Evolutionary conservation across 1,284 basidiomycete species (phyloP), one percentile per base, ranked within the genome.

Genomic region (Ustilago nuda): DNA sequence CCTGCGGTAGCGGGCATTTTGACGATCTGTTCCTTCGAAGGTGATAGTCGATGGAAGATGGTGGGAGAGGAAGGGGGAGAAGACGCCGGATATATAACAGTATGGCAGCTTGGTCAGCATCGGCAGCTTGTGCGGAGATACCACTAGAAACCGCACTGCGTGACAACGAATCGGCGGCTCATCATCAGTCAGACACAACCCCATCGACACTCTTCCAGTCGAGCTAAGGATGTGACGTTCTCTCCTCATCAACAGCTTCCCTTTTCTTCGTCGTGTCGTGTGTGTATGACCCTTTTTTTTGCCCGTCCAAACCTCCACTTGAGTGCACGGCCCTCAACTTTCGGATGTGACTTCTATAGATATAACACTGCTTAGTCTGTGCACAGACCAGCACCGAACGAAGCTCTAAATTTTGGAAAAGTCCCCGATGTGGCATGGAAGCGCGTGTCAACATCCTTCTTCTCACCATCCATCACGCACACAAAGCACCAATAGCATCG

Each of bases 1-100:
- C 76, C 76, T 76, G 76, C 73, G 59, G 76, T 64, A 36, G 67
- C 66, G 56, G 76, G 76, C 76, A 78, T 78, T 35, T 72, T 78
- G 65, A 66, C 23, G 30, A 41, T 45, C 36, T 17, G 17, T 59
- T 32, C 7, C 30, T 11, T 50, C 36, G 17, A 15, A 33, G 48
- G 36, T n/a, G 43, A 23, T 39, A 17, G 33, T 17, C 23, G 53
- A 35, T 19, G 19, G 8, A 30, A 11, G 35, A 30, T 65, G 56
- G 17, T 43, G 23, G 15, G 62, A 53, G 51, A 27, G 30, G 4
- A 32, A 9, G 48, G 5, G 48, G 30, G 43, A 19, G 12, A 30
- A 50, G 48, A 54, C 12, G 3, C 15, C 13, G 13, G 13, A 15
- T 11, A 37, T 59, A 51, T 59, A 60, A 52, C 2, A 30, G 5